A percentile compares a stretch with the other conserved stretches of the same genome.
phyloP scores from a whole-genome alignment of 306 rosid species.

The Trifolium dubium region DNA sequence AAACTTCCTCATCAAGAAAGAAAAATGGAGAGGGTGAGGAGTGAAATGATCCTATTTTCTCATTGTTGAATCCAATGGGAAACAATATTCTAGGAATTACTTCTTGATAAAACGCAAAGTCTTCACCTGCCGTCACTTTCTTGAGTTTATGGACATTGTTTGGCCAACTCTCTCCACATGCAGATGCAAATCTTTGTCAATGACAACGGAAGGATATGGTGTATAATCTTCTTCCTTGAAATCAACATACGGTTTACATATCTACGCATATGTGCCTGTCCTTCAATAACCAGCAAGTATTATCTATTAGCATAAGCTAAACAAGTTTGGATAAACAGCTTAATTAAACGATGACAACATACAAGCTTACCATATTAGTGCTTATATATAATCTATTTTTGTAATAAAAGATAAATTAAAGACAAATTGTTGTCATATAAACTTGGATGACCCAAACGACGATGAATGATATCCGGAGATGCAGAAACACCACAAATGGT shows the following conservation, averaged over 20 bases:
- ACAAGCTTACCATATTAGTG: neutral
- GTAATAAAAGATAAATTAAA: too few relatives aligned
- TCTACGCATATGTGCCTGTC: slow-evolving; percentile 66
- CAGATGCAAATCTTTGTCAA: slow-evolving; percentile 59
- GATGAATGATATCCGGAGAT: too few relatives aligned
- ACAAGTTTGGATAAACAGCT: slow-evolving; percentile 2
- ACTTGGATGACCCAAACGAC: too few relatives aligned
- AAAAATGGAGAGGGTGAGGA: slow-evolving; percentile 72
- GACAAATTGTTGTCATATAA: neutral
- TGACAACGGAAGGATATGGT: slow-evolving; percentile 43
- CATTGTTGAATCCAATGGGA: slow-evolving; percentile 68
- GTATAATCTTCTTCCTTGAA: slow-evolving; percentile 34
- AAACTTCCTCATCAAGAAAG: slow-evolving; percentile 71
- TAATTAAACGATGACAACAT: neutral
- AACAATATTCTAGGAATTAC: slow-evolving; percentile 58
- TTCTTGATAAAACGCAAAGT: slow-evolving; percentile 66
- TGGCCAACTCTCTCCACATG: slow-evolving; percentile 64
- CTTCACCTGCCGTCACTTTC: slow-evolving; percentile 74
- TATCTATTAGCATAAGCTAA: slow-evolving; percentile 17
- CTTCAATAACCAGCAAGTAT: slow-evolving; percentile 63
- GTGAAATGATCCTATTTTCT: slow-evolving; percentile 63
- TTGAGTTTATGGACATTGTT: slow-evolving; percentile 55
- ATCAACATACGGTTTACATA: slow-evolving; percentile 56
- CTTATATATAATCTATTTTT: too few relatives aligned
- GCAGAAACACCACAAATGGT: too few relatives aligned